Evolutionary conservation across 306 rosid species (phyloP), one percentile per base, ranked within the genome.

Genomic region (Carpinus fangiana): DNA sequence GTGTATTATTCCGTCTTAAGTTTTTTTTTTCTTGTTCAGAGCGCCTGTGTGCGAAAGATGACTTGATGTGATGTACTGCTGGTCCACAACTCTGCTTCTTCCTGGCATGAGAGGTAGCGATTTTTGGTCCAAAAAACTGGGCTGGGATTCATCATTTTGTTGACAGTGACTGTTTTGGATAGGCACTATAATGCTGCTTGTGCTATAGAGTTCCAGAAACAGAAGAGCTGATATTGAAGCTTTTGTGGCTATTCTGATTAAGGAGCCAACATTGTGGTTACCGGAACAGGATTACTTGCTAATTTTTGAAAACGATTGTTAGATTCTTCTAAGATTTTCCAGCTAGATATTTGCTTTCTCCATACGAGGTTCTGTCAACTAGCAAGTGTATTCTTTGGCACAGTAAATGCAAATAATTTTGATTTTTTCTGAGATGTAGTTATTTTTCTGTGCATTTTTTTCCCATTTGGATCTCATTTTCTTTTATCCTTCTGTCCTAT

Each of bases 21-120:
- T 84, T 10, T 11, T 72, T 78, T 64, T 18, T 82, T 84, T 70
- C 78, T 64, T 18, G 34, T 82, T 56, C 93, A 94, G 97, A 90
- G 90, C 98, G 98, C 48, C 16, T 94, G 83, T 94, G 96, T 82
- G 78, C 88, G 48, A 90, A 85, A 84, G 97, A 91, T 64, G 89
- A 89, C 70, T 79, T 81, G 84, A 60, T 62, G 85, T 57, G 72
- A 45, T 54, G 41, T 23, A 69, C 70, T 50, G 59, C 50, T 26
- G 70, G 55, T 53, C 81, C 12, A 48, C 56, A 75, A 69, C 77
- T 8, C 73, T 78, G 17, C 73, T 75, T 72, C 51, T 76, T 75
- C 3, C 10, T 67, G 46, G 7, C 45, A 1, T 43, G 73, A 80
- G 11, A 21, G 4, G 31, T 13, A 8, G 6, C n/a, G 54, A 5